A percentile compares a stretch with the other conserved stretches of the same genome.
These are phyloP conservation scores for Pseudogymnoascus destructans DNA, from an alignment of 2,329 filamentous ascomycete species.

Conservation along the genomic window DNA sequence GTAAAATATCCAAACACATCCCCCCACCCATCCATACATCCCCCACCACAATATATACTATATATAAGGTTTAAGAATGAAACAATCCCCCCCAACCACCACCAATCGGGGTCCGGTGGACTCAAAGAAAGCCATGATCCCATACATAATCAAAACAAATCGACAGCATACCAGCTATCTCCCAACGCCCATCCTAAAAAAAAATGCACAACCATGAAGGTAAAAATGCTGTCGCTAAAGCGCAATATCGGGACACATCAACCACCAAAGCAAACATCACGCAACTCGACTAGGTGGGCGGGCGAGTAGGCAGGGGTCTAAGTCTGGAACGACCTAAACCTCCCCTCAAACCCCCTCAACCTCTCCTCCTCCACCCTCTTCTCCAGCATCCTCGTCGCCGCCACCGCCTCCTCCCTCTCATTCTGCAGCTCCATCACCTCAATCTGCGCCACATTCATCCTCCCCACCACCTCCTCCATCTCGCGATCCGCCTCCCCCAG, in stretches of 20 bases:
- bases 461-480: constrained; percentile 71
- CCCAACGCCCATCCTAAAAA: not conserved
- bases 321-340: constrained; percentile 17
- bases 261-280: not conserved
- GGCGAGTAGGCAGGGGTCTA: not conserved
- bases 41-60: not conserved
- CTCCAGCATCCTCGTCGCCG: constrained; percentile 57
- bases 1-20: not conserved
- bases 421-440: constrained; percentile 69
- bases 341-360: constrained; percentile 21
- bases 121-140: not conserved
- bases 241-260: not conserved
- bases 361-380: constrained; percentile 41
- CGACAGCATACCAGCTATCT: not conserved
- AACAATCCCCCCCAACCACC: not conserved
- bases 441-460: constrained; percentile 74
- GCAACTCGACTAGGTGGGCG: not conserved
- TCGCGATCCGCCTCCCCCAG: constrained; percentile 62
- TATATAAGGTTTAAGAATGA: constrained; percentile 1
- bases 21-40: not conserved
- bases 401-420: constrained; percentile 60
- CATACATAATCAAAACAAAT: not conserved
- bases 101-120: not conserved
- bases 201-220: not conserved
- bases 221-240: not conserved